Base-by-base conservation (phyloP, 495 filamentous ascomycete species). In the Geoglossum glabrum region DNA sequence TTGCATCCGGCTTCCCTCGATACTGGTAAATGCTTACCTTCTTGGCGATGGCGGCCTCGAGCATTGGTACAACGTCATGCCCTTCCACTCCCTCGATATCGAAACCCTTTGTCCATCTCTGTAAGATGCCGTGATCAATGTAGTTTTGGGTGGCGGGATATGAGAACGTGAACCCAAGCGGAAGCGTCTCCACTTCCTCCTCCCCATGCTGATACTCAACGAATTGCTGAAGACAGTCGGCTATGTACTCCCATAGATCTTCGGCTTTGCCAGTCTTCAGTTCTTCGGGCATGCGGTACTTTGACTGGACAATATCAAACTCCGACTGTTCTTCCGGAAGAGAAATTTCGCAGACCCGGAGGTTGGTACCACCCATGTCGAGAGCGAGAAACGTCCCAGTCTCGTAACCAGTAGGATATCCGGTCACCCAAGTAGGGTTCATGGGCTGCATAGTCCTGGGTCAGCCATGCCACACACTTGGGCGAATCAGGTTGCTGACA, bases 91-190 rank as follows among this genome's bases (percentile, higher is more conserved):
- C 93, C 45, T 84, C 79, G 69, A 98, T 97, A 65, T 98, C 93
- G 67, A 98, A 98, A 2, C 92, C 92, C 75, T 98, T 98, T 59
- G 92, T 98, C 92, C 92, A 98, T 60, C 93, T 83, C 69, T 98
- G 92, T 60, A 98, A 76, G 45, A 96, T 75, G 63, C 92, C 92
- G 66, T 96, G 87, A 65, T 98, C 87, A 65, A 98, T 89, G 71
- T 93, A 95, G 38, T 96, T 80, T 69, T 98, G 92, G 13, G 88
- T 92, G 28, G 89, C 93, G 2, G 92, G 92, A 66, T 96, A 98
- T 9, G 92, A 97, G 73, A 98, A 98, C 57, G 92, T 98, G 73
- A 98, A 98, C 68, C 92, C 93, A 46, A 97, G 79, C 4, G 86
- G 86, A 21, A 96, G 71, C 63, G 80, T 78, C 54, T 66, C 69